These are phyloP conservation scores for Platanthera zijinensis DNA, from an alignment of 106 monocot genomes.

Conservation along the genomic window DNA sequence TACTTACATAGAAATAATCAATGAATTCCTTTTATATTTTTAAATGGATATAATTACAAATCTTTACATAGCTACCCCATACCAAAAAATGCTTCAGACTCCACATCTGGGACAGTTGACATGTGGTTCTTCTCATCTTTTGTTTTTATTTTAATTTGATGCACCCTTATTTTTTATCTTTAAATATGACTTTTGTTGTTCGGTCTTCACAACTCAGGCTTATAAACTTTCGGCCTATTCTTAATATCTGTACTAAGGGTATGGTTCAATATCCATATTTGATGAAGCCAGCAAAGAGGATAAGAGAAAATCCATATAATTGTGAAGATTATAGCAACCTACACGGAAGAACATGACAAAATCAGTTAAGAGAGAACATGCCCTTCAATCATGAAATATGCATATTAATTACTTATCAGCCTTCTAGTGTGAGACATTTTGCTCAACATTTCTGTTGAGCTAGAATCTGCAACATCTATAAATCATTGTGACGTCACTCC, in stretches of 20 bases:
- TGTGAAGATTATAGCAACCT: background rate
- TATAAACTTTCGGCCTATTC: conserved; percentile 32
- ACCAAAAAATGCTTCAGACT: too few species aligned
- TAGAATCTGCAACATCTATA: conserved; percentile 35
- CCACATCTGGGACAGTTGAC: too few species aligned
- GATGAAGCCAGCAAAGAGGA: conserved; percentile 33
- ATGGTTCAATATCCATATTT: conserved; percentile 39
- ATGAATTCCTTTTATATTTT: too few species aligned
- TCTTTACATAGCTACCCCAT: too few species aligned
- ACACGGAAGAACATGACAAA: background rate
- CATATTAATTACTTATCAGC: conserved; percentile 49
- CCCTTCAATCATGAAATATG: background rate
- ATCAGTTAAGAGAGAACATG: background rate
- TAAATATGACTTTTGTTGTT: background rate
- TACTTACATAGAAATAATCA: too few species aligned
- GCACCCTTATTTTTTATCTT: conserved; percentile 10
- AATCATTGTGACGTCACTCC: too few species aligned
- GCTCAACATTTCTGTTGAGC: conserved; percentile 25
- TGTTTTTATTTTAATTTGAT: conserved; percentile 30
- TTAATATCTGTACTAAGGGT: conserved; percentile 24
- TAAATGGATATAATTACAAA: too few species aligned
- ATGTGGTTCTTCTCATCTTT: conserved; percentile 37
- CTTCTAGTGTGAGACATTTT: conserved; percentile 41
- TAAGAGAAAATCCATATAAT: background rate
- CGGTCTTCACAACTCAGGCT: conserved; percentile 68